Base-by-base conservation (phyloP, 768 basidiomycete genomes). In the Trametes cingulata region DNA sequence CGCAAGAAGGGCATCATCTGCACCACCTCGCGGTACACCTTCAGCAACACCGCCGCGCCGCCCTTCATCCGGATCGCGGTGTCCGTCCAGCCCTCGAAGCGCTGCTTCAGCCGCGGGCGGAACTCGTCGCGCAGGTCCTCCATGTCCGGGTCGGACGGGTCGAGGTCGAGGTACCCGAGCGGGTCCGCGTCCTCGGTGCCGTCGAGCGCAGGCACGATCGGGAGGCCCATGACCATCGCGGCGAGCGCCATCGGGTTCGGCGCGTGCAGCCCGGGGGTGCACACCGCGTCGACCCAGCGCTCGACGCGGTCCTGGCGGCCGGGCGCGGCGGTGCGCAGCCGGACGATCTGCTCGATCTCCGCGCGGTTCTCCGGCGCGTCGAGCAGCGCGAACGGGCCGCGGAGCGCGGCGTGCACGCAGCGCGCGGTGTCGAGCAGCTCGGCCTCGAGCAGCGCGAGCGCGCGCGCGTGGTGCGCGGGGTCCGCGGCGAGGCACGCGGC, bases 81-180 rank as follows among this genome's bases (percentile, higher is more conserved):
- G 12, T 77, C 74, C 14, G 74, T 67, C 87, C 87, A 90, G 12
- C 82, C 81, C 25, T 82, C 79, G 39, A 88, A 82, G 3, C 85
- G 78, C 25, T 75, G 76, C 68, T 82, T 82, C 62, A 87, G 68
- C 60, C 77, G 77, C 0, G 87, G 87, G 56, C 81, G 74, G 41
- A 83, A 85, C 69, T 87, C 84, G 39, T 86, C 85, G 48, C 80
- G 73, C 47, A 88, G 52, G 42, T 87, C 86, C 24, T 85, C 85
- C 42, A 82, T 63, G 59, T 87, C 85, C 0, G 82, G 75, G 49
- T 87, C 85, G 12, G 73, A 68, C 12, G 76, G 75, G 33, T 83
- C 81, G 24, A 83, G 49, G 51, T 85, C 85, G 14, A 84, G 71
- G 63, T 79, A 82, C 10, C 77, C 78, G 7, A 83, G 60, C 37